These are phyloP conservation scores for Eruca vesicaria DNA, from an alignment of 441 rosid genomes.

Conservation along the genomic window DNA sequence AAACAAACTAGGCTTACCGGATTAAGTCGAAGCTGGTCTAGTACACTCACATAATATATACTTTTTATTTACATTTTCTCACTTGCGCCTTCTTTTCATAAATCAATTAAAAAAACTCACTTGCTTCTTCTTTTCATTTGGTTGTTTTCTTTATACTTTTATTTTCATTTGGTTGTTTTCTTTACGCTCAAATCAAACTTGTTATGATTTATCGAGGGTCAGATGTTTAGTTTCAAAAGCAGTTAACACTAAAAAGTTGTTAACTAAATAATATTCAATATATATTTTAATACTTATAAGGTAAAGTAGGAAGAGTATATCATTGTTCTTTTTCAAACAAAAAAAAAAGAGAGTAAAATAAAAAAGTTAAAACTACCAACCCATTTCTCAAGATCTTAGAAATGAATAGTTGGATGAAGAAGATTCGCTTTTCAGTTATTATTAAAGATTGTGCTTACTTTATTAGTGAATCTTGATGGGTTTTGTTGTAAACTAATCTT, in stretches of 20 bases:
- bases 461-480: slow-evolving; percentile 1
- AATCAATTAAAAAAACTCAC: too few relatives aligned
- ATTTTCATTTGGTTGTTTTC: not conserved
- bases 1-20: too few relatives aligned
- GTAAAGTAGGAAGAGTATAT: not conserved
- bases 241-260: not conserved
- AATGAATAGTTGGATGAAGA: slow-evolving; percentile 14
- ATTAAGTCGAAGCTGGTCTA: not conserved
- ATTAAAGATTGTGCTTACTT: slow-evolving; percentile 12
- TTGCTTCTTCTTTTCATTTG: too few relatives aligned
- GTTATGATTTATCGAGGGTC: not conserved
- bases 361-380: not conserved
- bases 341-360: not conserved
- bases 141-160: not conserved
- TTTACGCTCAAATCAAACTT: not conserved
- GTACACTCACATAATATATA: too few relatives aligned
- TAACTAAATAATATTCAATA: not conserved
- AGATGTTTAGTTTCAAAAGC: not conserved
- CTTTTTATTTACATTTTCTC: too few relatives aligned
- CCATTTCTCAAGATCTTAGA: slow-evolving; percentile 8
- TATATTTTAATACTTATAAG: not conserved
- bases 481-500: not conserved
- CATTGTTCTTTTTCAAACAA: not conserved
- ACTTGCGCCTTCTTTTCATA: too few relatives aligned
- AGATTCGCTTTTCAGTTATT: slow-evolving; percentile 5